Evolutionary conservation across 805 yeast genomes (phyloP).

Genomic region (Naumovozyma baii): DNA sequence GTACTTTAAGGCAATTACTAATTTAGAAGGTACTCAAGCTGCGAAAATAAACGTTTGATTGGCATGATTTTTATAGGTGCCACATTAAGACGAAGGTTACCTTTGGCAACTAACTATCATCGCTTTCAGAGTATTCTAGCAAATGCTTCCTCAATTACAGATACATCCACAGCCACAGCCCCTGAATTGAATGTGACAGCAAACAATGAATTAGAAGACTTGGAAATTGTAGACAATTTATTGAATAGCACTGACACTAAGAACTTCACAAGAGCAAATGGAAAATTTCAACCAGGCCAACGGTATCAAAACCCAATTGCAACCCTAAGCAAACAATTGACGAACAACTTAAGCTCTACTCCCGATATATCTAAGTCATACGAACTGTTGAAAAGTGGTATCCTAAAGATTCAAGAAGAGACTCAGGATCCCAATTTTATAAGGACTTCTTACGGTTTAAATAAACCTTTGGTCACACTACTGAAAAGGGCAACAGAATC

Average conservation of each 20-base stretch:
- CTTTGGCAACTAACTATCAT: background rate
- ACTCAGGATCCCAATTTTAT: background rate
- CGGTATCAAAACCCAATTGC: background rate
- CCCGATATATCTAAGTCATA: background rate
- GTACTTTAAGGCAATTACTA: too few species aligned
- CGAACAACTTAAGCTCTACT: background rate
- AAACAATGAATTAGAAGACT: background rate
- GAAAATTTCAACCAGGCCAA: background rate
- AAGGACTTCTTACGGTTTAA: conserved; percentile 13
- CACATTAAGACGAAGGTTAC: background rate
- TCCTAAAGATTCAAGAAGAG: background rate
- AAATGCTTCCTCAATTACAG: too few species aligned
- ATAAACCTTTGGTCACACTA: conserved; percentile 10
- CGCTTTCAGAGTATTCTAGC: background rate
- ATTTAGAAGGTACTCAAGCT: too few species aligned
- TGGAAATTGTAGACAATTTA: background rate
- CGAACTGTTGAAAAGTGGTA: background rate
- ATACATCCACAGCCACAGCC: too few species aligned
- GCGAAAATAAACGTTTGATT: background rate
- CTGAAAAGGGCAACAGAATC: conserved; percentile 10
- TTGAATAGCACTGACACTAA: too few species aligned
- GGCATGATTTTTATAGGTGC: background rate
- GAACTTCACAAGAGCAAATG: too few species aligned
- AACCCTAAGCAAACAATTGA: background rate
- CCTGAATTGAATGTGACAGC: background rate